Base-by-base conservation (phyloP, 768 basidiomycete genomes). In the Phylloporus scabripes region DNA sequence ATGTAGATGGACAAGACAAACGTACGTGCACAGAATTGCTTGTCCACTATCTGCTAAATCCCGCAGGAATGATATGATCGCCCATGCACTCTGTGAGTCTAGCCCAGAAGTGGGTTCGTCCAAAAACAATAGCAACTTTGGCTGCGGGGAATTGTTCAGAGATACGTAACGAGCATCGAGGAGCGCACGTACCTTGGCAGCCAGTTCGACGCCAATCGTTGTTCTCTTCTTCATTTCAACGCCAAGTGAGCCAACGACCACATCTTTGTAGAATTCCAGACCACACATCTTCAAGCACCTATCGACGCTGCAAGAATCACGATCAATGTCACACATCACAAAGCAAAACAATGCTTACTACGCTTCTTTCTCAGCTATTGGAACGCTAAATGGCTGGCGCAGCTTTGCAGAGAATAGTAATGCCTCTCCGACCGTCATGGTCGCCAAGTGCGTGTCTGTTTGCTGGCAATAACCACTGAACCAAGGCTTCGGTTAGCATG, bases 41-140 rank as follows among this genome's bases (percentile, higher is more conserved):
- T 92, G 91, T 1, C 92, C 92, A 52, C 78, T 80, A 50, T 86
- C 77, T 7, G 90, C 88, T 26, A 93, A 79, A 40, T 81, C 76
- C 9, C 83, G 74, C 38, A 93, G 70, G 71, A 93, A 89, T 2
- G 74, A 68, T 46, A 90, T 70, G 53, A 92, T 89, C 5, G 83
- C 83, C 87, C 88, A 89, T 2, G 90, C 89, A 46, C 83, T 86
- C 65, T 91, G 88, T 3, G 88, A 90, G 63, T 92, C 89, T 14
- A 93, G 73, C 29, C 91, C 90, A 21, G 87, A 84, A 0, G 92
- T 94, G 0, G 92, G 92, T 63, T 94, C 91, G 60, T 93, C 92
- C 31, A 92, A 68, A 73, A 94, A 93, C 15, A 94, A 74, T 0
- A 95, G 72, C 0, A 92, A 71, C 62, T 80, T 80, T 1, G 90